phyloP scores from a whole-genome alignment of 2,329 filamentous ascomycete genomes.

The Achaetomium macrosporum region DNA sequence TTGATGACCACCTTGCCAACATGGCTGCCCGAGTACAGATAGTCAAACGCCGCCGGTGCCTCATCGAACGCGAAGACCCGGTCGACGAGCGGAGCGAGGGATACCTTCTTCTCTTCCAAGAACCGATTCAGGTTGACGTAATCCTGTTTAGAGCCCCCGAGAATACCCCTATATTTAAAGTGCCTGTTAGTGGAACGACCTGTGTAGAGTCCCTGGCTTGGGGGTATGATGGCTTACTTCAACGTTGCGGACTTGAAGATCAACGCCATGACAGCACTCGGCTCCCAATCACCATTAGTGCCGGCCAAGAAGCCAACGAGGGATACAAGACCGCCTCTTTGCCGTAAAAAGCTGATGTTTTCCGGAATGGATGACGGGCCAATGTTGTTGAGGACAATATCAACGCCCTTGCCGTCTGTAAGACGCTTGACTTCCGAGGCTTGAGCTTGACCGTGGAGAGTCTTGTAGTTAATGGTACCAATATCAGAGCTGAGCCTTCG shows the following conservation, averaged over 20 bases:
- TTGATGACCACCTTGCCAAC: conserved; percentile 9
- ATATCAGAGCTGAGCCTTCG: conserved; percentile 20
- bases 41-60: conserved; percentile 13
- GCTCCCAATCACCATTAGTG: conserved; percentile 12
- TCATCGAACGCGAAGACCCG: conserved; percentile 9
- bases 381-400: conserved; percentile 26
- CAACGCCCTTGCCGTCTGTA: conserved; percentile 25
- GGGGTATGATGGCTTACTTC: conserved; percentile 8
- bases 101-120: conserved; percentile 12
- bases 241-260: conserved; percentile 17
- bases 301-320: conserved; percentile 21
- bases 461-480: conserved; percentile 24
- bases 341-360: conserved; percentile 16
- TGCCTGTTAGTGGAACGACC: background rate
- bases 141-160: conserved; percentile 14
- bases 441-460: too few species aligned
- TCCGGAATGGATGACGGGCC: conserved; percentile 21
- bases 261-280: conserved; percentile 14
- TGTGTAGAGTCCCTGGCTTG: background rate
- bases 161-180: conserved; percentile 11
- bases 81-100: conserved; percentile 10
- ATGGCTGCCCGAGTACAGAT: conserved; percentile 14
- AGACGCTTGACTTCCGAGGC: conserved; percentile 18
- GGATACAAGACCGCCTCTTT: conserved; percentile 10
- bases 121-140: conserved; percentile 14